These are phyloP conservation scores for Globisporangium solare DNA, from an alignment of 352 stramenopile species.

Conservation along the genomic window DNA sequence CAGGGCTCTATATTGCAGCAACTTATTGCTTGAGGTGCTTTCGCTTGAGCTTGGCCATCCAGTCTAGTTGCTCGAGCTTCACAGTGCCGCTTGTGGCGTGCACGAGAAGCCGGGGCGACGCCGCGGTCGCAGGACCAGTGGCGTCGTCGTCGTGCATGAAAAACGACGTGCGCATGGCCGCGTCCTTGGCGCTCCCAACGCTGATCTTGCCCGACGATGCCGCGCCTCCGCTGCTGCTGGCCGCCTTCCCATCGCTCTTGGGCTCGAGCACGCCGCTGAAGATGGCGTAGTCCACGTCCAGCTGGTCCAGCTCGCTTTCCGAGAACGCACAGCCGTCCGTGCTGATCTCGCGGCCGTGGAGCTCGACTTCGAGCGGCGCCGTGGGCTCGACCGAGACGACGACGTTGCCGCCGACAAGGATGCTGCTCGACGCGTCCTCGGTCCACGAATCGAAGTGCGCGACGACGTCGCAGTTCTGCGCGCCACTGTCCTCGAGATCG, in stretches of 20 bases:
- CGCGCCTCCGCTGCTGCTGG: conserved; percentile 1
- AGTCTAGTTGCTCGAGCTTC: conserved; percentile 56
- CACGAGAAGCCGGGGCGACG: conserved; percentile 35
- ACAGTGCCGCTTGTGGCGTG: conserved; percentile 40
- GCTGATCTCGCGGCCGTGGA: conserved; percentile 49
- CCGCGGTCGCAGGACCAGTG: neutral
- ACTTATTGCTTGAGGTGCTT: conserved; percentile 42
- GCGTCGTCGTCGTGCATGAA: conserved; percentile 38
- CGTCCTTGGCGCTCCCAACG: conserved; percentile 53
- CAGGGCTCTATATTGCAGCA: neutral
- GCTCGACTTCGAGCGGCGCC: conserved; percentile 49
- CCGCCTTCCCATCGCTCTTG: conserved; percentile 5
- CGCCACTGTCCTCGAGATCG: conserved; percentile 68
- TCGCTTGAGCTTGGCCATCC: conserved; percentile 80
- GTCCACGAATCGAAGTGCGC: conserved; percentile 76
- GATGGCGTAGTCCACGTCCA: conserved; percentile 73
- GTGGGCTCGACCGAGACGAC: conserved; percentile 61
- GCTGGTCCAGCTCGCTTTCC: conserved; percentile 50
- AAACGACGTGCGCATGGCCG: conserved; percentile 77
- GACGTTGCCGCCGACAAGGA: conserved; percentile 63
- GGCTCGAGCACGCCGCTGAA: conserved; percentile 50
- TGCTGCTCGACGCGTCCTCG: conserved; percentile 39
- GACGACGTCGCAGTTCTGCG: conserved; percentile 31
- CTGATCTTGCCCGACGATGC: conserved; percentile 70
- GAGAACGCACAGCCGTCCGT: conserved; percentile 43